These are phyloP conservation scores for Corylus avellana DNA, from an alignment of 306 rosid genomes.

Conservation along the genomic window DNA sequence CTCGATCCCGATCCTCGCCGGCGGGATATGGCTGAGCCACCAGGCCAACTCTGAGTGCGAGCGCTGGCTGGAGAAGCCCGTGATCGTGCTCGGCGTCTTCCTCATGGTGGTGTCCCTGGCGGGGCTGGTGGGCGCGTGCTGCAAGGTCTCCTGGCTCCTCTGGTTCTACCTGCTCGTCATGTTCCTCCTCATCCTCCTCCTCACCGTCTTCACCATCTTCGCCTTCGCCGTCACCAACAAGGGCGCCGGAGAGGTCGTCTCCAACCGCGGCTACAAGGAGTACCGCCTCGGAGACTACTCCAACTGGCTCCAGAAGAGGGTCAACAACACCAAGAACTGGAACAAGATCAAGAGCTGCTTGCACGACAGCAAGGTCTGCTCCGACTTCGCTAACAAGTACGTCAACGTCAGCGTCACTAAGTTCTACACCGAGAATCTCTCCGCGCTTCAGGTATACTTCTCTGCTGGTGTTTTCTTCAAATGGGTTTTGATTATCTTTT, in stretches of 20 bases:
- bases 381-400: constrained; percentile 10
- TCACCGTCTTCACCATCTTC: constrained; percentile 63
- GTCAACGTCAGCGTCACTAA: constrained; percentile 13
- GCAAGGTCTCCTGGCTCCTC: constrained; percentile 62
- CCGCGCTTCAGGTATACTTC: constrained; percentile 64
- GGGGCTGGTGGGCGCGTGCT: constrained; percentile 79
- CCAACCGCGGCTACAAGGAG: constrained; percentile 60
- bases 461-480: neutral
- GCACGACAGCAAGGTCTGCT: constrained; percentile 52
- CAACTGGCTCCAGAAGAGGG: constrained; percentile 76
- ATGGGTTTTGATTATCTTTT: neutral
- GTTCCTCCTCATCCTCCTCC: constrained; percentile 72
- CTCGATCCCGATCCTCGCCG: constrained; percentile 62
- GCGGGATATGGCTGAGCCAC: constrained; percentile 64
- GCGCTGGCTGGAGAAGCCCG: constrained; percentile 59
- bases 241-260: constrained; percentile 55
- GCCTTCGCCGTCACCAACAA: constrained; percentile 67
- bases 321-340: constrained; percentile 53
- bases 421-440: constrained; percentile 38
- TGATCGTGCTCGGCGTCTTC: constrained; percentile 61
- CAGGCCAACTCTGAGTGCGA: constrained; percentile 68
- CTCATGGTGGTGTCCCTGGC: constrained; percentile 64
- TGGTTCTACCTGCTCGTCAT: constrained; percentile 76
- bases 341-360: constrained; percentile 65
- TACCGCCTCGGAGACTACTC: constrained; percentile 85